These are phyloP conservation scores for Paxillus involutus DNA, from an alignment of 768 basidiomycete genomes.

Conservation along the genomic window DNA sequence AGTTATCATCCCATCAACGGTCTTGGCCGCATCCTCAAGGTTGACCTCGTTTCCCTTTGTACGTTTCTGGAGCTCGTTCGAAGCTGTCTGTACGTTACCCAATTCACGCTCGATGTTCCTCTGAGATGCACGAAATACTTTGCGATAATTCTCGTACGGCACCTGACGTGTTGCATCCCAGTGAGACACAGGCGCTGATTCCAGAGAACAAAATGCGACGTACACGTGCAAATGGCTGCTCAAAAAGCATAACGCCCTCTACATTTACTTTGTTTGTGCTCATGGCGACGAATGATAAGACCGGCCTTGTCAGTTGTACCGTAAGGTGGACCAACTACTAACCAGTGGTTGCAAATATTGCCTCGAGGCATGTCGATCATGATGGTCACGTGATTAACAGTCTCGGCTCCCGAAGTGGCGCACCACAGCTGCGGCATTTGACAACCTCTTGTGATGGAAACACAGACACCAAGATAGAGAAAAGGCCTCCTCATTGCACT, in stretches of 20 bases:
- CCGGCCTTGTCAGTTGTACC: conserved; percentile 8
- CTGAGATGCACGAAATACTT: conserved; percentile 82
- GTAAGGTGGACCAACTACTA: background rate
- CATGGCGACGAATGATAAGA: conserved; percentile 18
- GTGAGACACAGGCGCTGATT: conserved; percentile 8
- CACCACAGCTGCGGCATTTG: background rate
- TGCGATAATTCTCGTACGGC: conserved; percentile 87
- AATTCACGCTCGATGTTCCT: conserved; percentile 81
- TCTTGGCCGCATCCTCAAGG: conserved; percentile 53
- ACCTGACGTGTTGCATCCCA: conserved; percentile 50
- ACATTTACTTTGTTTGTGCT: conserved; percentile 54
- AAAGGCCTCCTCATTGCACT: conserved; percentile 6
- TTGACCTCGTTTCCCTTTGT: conserved; percentile 37
- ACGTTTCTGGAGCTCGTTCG: conserved; percentile 59
- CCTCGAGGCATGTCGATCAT: conserved; percentile 9
- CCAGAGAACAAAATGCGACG: conserved; percentile 18
- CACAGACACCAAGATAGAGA: background rate
- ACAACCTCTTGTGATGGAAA: background rate
- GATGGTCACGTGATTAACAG: conserved; percentile 24
- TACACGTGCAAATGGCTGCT: conserved; percentile 81
- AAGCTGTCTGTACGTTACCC: conserved; percentile 51
- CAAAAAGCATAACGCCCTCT: conserved; percentile 78
- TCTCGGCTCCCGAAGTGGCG: background rate
- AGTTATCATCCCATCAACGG: conserved; percentile 74
- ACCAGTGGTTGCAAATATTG: conserved; percentile 7